Evolutionary conservation across 495 filamentous ascomycete species (phyloP).

Genomic region (Xylaria grammica): DNA sequence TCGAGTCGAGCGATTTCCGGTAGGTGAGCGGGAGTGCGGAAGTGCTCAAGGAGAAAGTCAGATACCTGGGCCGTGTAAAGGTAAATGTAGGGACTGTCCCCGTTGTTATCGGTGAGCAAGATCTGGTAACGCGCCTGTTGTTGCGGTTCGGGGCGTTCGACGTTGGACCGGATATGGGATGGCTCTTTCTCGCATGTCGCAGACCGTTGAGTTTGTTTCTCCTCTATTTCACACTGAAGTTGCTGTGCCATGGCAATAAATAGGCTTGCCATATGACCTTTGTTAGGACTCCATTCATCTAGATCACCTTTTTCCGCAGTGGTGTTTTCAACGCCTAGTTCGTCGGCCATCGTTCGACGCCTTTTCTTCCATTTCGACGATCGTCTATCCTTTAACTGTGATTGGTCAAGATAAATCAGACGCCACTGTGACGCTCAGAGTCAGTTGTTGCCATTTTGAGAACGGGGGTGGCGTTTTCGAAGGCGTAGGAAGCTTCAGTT

Average conservation of each 20-base stretch:
- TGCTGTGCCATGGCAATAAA: constrained; percentile 6
- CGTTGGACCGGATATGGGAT: background rate
- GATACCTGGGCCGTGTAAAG: constrained; percentile 8
- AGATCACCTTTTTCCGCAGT: background rate
- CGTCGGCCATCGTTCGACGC: background rate
- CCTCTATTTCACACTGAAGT: background rate
- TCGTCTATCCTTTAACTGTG: background rate
- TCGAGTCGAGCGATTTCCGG: background rate
- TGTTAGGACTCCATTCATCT: background rate
- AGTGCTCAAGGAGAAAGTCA: constrained; percentile 6
- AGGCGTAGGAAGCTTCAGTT: no score
- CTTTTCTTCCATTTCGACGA: background rate
- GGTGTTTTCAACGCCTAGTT: constrained; percentile 3
- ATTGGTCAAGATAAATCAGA: background rate
- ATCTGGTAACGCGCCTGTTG: background rate
- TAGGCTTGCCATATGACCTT: background rate
- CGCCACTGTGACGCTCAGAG: no score
- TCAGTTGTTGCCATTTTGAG: no score
- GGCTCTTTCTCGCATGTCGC: background rate
- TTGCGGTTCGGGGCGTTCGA: background rate
- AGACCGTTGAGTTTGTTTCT: background rate
- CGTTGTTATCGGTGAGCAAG: background rate
- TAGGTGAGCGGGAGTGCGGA: background rate
- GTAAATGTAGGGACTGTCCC: background rate
- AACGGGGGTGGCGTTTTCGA: no score